Percentiles rank a stretch among this genome's conserved stretches.
These are phyloP conservation scores for Parachaetomium inaequale DNA, from an alignment of 495 filamentous ascomycete genomes.

Conservation along the genomic window DNA sequence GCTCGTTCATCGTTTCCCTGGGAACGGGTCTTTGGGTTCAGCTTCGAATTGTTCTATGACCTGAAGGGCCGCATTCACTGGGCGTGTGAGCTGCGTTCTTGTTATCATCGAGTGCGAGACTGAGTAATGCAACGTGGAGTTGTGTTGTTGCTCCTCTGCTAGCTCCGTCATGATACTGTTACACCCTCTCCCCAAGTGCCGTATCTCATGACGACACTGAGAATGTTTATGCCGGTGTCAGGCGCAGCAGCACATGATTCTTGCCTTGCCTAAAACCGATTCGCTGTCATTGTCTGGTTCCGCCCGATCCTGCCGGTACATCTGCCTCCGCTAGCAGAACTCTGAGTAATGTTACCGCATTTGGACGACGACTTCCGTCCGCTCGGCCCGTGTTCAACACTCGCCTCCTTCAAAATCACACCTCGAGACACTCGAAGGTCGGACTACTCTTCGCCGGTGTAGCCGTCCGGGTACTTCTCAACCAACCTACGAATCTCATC, in stretches of 20 bases:
- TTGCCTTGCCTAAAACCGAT: background rate
- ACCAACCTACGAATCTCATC: slow-evolving; percentile 1
- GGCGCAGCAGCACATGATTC: no score
- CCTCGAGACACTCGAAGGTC: no score
- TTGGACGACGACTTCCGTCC: background rate
- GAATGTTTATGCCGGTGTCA: background rate
- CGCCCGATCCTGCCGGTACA: background rate
- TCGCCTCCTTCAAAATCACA: no score
- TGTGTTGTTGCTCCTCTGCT: no score
- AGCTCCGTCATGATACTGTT: background rate
- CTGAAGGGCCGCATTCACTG: no score
- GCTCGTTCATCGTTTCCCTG: no score
- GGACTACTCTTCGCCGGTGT: background rate
- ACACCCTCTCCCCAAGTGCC: background rate
- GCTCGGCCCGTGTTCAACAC: no score
- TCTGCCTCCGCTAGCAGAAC: background rate
- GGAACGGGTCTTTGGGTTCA: no score
- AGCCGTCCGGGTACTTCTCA: background rate
- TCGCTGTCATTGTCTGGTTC: background rate
- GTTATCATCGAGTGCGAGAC: no score
- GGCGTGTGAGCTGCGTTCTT: no score
- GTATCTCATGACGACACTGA: background rate
- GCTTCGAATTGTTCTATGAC: no score
- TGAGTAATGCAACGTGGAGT: no score
- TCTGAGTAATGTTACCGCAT: background rate